Evolutionary conservation across 768 basidiomycete genomes (phyloP).

Genomic region (Hericium rajendrae): DNA sequence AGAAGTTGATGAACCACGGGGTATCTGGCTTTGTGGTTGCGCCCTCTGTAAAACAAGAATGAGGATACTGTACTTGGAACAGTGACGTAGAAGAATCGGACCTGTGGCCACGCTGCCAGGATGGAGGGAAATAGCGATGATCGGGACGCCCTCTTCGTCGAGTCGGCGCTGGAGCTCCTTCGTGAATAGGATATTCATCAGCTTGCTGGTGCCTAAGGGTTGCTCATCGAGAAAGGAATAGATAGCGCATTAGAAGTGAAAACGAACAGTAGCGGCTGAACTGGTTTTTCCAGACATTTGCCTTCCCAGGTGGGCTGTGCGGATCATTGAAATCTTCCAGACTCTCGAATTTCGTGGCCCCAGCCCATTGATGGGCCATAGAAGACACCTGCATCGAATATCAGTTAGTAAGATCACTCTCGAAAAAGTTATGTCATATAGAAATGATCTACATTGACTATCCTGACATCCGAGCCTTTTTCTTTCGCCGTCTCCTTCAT

Average conservation of each 20-base stretch:
- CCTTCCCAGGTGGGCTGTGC: neutral
- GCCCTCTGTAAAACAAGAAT: no score
- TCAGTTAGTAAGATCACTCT: neutral
- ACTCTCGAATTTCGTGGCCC: neutral
- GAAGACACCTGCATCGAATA: neutral
- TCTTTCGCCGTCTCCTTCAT: slow-evolving; percentile 20
- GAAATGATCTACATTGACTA: slow-evolving; percentile 18
- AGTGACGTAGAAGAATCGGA: neutral
- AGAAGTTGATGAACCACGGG: no score
- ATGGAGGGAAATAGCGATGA: neutral
- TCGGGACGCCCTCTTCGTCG: neutral
- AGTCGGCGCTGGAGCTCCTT: neutral
- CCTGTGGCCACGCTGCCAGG: neutral
- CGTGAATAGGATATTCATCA: neutral
- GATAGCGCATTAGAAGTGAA: neutral
- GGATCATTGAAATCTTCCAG: neutral
- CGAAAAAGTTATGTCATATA: no score
- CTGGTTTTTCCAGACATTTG: neutral
- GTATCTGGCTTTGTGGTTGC: no score
- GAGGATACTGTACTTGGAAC: no score
- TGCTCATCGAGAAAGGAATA: neutral
- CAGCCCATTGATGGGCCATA: neutral
- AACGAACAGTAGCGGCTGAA: neutral
- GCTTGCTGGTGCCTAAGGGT: neutral
- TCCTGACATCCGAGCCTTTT: slow-evolving; percentile 23